These are phyloP conservation scores for Paraglomus occultum DNA, from an alignment of 192 early-diverging fungal genomes.

Conservation along the genomic window DNA sequence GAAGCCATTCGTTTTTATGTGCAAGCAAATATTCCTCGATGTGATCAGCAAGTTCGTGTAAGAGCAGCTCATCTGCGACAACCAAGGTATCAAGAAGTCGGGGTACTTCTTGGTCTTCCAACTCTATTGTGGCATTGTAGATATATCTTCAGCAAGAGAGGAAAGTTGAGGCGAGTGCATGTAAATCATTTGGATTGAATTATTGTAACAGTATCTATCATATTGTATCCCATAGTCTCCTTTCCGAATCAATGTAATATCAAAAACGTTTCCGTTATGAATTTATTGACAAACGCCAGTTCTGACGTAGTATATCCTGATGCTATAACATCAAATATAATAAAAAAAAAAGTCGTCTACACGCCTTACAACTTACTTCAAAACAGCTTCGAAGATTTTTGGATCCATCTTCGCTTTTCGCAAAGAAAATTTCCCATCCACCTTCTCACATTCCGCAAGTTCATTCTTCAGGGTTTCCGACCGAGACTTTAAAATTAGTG, in stretches of 20 bases:
- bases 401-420: background rate
- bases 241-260: too few relatives aligned
- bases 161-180: too few relatives aligned
- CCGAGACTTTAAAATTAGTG: background rate
- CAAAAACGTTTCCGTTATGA: too few relatives aligned
- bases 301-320: too few relatives aligned
- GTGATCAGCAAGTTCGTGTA: slow-evolving; percentile 6
- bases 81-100: background rate
- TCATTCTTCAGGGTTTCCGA: background rate
- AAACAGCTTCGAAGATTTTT: background rate
- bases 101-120: background rate
- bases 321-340: too few relatives aligned
- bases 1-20: background rate
- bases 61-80: background rate
- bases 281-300: too few relatives aligned
- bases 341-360: too few relatives aligned
- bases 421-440: background rate
- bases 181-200: too few relatives aligned
- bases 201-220: too few relatives aligned
- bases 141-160: background rate
- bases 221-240: too few relatives aligned
- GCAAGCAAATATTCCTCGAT: slow-evolving; percentile 11
- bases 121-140: slow-evolving; percentile 1
- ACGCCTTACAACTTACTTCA: background rate
- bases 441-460: background rate